Conservation (phyloP, 768 basidiomycete species). For the Lactarius psammicola region DNA sequence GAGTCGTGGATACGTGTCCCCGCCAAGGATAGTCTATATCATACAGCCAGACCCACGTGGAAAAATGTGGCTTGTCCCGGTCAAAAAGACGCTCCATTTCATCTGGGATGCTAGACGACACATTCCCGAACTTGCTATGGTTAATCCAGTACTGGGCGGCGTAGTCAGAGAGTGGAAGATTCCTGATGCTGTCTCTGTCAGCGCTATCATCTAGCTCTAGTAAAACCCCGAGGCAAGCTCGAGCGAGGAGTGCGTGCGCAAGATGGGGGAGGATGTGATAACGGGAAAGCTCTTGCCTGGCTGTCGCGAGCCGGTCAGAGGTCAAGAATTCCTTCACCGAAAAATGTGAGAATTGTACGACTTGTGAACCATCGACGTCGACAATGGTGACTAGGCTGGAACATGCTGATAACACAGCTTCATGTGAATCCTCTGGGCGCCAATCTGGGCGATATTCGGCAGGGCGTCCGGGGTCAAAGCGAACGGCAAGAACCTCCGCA, state of each 20-base stretch:
- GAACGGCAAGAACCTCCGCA: constrained; percentile 1
- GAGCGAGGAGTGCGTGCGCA: background rate
- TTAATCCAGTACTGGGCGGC: background rate
- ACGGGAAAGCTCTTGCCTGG: background rate
- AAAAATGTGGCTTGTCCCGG: background rate
- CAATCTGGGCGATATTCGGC: background rate
- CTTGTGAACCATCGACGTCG: background rate
- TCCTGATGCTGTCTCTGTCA: background rate
- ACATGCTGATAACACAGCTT: background rate
- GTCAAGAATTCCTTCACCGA: background rate
- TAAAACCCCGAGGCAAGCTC: background rate
- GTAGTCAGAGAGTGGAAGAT: background rate
- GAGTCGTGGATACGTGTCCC: background rate
- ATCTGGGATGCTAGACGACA: background rate
- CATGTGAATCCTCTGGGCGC: constrained; percentile 3
- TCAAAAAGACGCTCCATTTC: constrained; percentile 5
- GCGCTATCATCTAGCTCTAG: background rate
- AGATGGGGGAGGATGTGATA: background rate
- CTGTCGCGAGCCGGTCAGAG: background rate
- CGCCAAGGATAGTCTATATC: background rate
- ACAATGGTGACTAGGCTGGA: background rate
- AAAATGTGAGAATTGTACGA: background rate
- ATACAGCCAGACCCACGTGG: constrained; percentile 2
- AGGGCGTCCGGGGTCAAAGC: background rate
- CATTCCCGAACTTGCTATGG: background rate